Percentiles rank a stretch among this genome's conserved stretches.
These are phyloP conservation scores for Priceomyces castillae DNA, from an alignment of 805 yeast species.

Conservation along the genomic window DNA sequence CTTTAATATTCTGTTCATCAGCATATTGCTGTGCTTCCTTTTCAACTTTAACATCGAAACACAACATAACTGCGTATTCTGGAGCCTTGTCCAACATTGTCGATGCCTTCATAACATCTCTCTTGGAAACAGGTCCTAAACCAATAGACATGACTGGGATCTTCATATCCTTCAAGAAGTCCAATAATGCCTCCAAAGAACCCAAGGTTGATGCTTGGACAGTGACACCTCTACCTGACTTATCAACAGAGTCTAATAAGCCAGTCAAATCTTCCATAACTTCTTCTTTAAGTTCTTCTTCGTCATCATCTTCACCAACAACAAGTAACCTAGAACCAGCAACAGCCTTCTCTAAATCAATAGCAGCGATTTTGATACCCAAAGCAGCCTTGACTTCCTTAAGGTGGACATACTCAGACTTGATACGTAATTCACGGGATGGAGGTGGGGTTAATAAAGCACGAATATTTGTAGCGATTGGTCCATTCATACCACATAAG, in stretches of 20 bases:
- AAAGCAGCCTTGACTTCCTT: constrained; percentile 98
- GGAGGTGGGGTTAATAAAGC: constrained; percentile 98
- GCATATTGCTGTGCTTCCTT: constrained; percentile 99
- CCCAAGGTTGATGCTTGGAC: constrained; percentile 99
- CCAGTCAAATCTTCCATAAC: constrained; percentile 99
- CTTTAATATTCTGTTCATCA: constrained; percentile 83
- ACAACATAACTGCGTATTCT: constrained; percentile 94
- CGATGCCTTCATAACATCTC: constrained; percentile 97
- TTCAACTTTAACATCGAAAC: constrained; percentile 96
- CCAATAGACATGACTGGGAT: constrained; percentile 99
- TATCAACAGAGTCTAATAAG: constrained; percentile 89
- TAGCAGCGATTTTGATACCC: constrained; percentile 98
- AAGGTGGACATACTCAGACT: constrained; percentile 94
- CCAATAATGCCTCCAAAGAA: constrained; percentile 93
- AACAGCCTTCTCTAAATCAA: constrained; percentile 96
- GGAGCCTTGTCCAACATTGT: constrained; percentile 97
- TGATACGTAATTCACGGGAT: constrained; percentile 89
- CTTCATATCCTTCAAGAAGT: constrained; percentile 97
- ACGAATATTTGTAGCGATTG: constrained; percentile 92
- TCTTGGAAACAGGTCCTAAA: constrained; percentile 95
- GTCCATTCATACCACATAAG: constrained; percentile 97
- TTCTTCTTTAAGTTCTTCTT: constrained; percentile 95
- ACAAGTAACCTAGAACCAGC: constrained; percentile 96
- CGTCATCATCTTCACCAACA: constrained; percentile 96
- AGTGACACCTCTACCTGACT: constrained; percentile 93